phyloP scores from a whole-genome alignment of 1,284 basidiomycete genomes.

The Heterobasidion parviporum region DNA sequence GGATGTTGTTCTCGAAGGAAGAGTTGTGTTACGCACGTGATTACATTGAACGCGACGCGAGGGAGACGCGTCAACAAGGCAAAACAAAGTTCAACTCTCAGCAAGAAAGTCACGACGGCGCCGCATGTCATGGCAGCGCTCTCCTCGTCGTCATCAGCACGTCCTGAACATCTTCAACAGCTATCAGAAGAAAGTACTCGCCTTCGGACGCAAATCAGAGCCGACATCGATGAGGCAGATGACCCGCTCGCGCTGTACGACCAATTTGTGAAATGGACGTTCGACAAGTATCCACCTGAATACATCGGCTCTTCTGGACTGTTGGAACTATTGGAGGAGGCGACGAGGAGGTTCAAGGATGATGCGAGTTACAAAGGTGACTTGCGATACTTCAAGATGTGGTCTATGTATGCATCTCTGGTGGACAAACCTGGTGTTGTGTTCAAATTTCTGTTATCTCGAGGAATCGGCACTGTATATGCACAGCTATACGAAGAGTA shows the following conservation, averaged over 20 bases:
- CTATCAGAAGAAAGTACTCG: constrained; percentile 6
- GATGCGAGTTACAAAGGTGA: constrained; percentile 81
- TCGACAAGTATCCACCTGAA: constrained; percentile 39
- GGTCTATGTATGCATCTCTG: constrained; percentile 75
- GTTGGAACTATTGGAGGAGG: constrained; percentile 66
- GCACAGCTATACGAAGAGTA: constrained; percentile 84
- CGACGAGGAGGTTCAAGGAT: constrained; percentile 70
- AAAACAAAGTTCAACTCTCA: constrained; percentile 8
- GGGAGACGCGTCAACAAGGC: constrained; percentile 11
- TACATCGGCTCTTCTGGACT: constrained; percentile 48
- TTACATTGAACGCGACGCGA: background rate
- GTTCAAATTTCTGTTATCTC: constrained; percentile 69
- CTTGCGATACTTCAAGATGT: constrained; percentile 82
- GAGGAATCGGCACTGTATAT: constrained; percentile 73
- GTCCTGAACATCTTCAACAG: constrained; percentile 1
- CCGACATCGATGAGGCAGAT: constrained; percentile 46
- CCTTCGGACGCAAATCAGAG: constrained; percentile 6
- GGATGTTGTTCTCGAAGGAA: background rate
- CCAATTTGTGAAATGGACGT: constrained; percentile 64
- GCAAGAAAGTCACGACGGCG: background rate
- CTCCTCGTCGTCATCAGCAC: constrained; percentile 4
- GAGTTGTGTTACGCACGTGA: constrained; percentile 6
- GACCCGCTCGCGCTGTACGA: constrained; percentile 62
- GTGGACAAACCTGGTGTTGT: constrained; percentile 50
- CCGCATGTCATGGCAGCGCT: constrained; percentile 7